Percentiles rank a stretch among this genome's conserved stretches.
Conservation (phyloP, 2,329 filamentous ascomycete genomes). For the Emergomyces africanus region DNA sequence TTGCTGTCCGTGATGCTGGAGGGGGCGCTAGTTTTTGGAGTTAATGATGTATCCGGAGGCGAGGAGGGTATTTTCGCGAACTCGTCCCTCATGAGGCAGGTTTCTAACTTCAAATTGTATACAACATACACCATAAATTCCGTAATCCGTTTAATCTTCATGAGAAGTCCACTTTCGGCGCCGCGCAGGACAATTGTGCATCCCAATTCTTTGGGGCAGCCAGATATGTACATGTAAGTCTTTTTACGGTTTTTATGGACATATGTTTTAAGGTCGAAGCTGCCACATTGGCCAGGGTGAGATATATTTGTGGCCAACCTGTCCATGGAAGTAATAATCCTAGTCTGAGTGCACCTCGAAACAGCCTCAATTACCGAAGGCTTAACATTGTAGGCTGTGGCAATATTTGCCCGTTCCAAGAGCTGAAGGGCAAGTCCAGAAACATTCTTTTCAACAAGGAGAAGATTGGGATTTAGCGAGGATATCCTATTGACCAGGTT, state of each 20-base stretch:
- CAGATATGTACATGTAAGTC: conserved; percentile 90
- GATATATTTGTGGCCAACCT: conserved; percentile 69
- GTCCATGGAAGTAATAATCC: conserved; percentile 88
- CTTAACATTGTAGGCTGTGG: conserved; percentile 94
- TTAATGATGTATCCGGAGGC: conserved; percentile 5
- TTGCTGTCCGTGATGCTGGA: background rate
- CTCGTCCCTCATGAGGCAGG: conserved; percentile 84
- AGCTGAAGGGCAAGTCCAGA: conserved; percentile 84
- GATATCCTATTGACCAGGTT: conserved; percentile 88
- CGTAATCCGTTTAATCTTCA: conserved; percentile 79
- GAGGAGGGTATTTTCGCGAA: conserved; percentile 62
- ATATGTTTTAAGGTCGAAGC: conserved; percentile 93
- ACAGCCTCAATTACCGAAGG: conserved; percentile 91
- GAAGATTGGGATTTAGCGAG: conserved; percentile 67
- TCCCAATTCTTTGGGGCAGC: conserved; percentile 76
- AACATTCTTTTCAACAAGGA: conserved; percentile 87
- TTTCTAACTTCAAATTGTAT: conserved; percentile 93
- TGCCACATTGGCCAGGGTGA: conserved; percentile 65
- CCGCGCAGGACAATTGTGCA: conserved; percentile 91
- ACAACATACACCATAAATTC: conserved; percentile 99
- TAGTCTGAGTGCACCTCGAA: conserved; percentile 78
- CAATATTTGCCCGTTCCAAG: conserved; percentile 75
- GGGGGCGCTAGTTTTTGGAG: conserved; percentile 4
- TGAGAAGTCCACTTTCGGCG: conserved; percentile 55
- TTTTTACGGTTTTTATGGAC: conserved; percentile 76